Conservation (phyloP, 2,329 filamentous ascomycete species). For the Ophiostoma ips region DNA sequence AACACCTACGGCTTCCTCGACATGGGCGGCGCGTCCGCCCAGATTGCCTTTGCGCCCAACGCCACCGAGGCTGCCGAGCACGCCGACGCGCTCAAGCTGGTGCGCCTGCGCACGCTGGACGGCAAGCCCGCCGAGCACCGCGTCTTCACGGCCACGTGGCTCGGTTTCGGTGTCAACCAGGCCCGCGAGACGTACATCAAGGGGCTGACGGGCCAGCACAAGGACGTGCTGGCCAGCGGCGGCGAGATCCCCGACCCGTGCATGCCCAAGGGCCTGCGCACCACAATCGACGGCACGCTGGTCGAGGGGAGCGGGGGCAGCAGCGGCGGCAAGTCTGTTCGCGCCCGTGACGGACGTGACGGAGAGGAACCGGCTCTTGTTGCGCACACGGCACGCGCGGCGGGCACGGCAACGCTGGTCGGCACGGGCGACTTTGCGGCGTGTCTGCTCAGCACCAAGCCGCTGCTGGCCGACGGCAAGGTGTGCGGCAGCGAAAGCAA, state of each 20-base stretch:
- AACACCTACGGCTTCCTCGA: slow-evolving; percentile 95
- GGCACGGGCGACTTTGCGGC: slow-evolving; percentile 82
- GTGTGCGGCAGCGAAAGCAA: slow-evolving; percentile 53
- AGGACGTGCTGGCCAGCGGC: slow-evolving; percentile 27
- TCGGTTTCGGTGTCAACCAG: slow-evolving; percentile 94
- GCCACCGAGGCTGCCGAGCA: slow-evolving; percentile 80
- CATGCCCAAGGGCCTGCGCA: slow-evolving; percentile 62
- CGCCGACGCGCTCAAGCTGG: slow-evolving; percentile 71
- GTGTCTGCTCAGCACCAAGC: slow-evolving; percentile 69
- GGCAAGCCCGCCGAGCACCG: slow-evolving; percentile 67
- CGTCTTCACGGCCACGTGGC: slow-evolving; percentile 92
- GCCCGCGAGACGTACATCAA: slow-evolving; percentile 77
- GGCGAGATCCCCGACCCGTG: slow-evolving; percentile 80
- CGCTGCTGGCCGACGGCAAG: slow-evolving; percentile 77
- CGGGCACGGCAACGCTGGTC: slow-evolving; percentile 41
- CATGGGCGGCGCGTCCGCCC: slow-evolving; percentile 95
- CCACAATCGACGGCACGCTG: slow-evolving; percentile 55
- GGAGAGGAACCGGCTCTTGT: not conserved
- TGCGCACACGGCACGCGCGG: not conserved
- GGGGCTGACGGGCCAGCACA: slow-evolving; percentile 52
- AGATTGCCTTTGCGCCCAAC: slow-evolving; percentile 96
- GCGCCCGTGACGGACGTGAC: too few species aligned
- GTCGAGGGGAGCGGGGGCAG: too few species aligned
- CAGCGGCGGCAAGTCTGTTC: slow-evolving; percentile 8
- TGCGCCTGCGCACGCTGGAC: slow-evolving; percentile 73